Percentiles rank a stretch among this genome's conserved stretches.
These are phyloP conservation scores for Geoglossum glabrum DNA, from an alignment of 495 filamentous ascomycete species.

Conservation along the genomic window DNA sequence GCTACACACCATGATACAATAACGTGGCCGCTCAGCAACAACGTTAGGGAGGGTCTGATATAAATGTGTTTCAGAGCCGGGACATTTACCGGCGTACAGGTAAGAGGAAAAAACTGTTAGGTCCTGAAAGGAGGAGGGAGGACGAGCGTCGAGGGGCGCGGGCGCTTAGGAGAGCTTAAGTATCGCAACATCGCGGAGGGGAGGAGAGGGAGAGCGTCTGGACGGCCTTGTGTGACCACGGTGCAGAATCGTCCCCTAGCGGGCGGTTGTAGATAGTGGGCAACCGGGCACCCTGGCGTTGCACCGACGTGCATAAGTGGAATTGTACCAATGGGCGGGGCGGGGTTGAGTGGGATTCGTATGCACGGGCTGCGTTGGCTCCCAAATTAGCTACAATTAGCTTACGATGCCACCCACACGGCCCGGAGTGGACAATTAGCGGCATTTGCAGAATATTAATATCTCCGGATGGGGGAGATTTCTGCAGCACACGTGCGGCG, in stretches of 20 bases:
- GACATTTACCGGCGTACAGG: neutral
- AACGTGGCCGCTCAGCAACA: neutral
- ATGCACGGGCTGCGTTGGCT: neutral
- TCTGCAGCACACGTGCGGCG: neutral
- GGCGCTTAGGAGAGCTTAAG: neutral
- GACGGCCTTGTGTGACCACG: neutral
- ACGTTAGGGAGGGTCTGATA: neutral
- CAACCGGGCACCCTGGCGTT: neutral
- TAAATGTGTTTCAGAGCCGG: neutral
- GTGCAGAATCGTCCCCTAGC: neutral
- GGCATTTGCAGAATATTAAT: slow-evolving; percentile 1
- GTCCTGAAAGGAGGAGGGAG: neutral
- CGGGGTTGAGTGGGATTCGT: neutral
- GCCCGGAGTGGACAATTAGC: neutral
- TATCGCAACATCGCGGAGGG: neutral
- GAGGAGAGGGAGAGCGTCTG: neutral
- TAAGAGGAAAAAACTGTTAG: neutral
- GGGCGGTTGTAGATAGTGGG: neutral
- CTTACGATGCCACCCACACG: too few species aligned
- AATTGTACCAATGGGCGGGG: neutral
- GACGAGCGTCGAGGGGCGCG: neutral
- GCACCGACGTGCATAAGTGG: neutral
- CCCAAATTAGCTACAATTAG: neutral
- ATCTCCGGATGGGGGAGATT: neutral
- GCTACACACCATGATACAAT: neutral